Evolutionary conservation across 139 green algal species (phyloP), one percentile per base, ranked within the genome.

Genomic region (Deuterostichococcus epilithicus): DNA sequence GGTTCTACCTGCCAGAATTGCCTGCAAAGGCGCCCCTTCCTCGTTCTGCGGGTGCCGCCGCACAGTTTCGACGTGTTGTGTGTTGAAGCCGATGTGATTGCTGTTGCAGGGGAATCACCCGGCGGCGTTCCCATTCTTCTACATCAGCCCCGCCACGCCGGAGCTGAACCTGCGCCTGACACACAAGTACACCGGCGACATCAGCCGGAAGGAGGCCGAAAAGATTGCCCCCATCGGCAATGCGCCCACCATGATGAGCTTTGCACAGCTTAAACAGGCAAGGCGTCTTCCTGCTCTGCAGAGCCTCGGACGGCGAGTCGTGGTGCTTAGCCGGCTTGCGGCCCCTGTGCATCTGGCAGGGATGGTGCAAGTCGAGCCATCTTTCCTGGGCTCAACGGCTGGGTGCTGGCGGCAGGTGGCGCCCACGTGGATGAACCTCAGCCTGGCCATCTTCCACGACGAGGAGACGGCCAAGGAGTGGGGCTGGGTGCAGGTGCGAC

Each of bases 41-140:
- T n/a, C n/a, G n/a, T n/a, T n/a, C n/a, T n/a, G n/a, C n/a, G n/a
- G n/a, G n/a, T n/a, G n/a, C n/a, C n/a, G n/a, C n/a, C n/a, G n/a
- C n/a, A n/a, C n/a, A n/a, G n/a, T n/a, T n/a, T n/a, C n/a, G n/a
- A n/a, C n/a, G n/a, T n/a, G n/a, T n/a, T n/a, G n/a, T n/a, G n/a
- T n/a, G n/a, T n/a, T n/a, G n/a, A n/a, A n/a, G n/a, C n/a, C n/a
- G 18, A 63, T n/a, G 28, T 63, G 26, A 8, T 52, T 8, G 8
- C 42, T 8, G 42, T 13, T 68, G 34, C 52, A 63, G 52, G 67
- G 65, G 30, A 1, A 34, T 8, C 28, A 22, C 36, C 76, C 87
- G 82, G 94, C 93, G 1, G 90, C 93, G 6, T 99, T 97, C 77
- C 94, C 94, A 30, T 99, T 99, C 84, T 98, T 98, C 86, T 99